Evolutionary conservation across 2,329 filamentous ascomycete species (phyloP), one percentile per base, ranked within the genome.

Genomic region (Huntiella moniliformis): DNA sequence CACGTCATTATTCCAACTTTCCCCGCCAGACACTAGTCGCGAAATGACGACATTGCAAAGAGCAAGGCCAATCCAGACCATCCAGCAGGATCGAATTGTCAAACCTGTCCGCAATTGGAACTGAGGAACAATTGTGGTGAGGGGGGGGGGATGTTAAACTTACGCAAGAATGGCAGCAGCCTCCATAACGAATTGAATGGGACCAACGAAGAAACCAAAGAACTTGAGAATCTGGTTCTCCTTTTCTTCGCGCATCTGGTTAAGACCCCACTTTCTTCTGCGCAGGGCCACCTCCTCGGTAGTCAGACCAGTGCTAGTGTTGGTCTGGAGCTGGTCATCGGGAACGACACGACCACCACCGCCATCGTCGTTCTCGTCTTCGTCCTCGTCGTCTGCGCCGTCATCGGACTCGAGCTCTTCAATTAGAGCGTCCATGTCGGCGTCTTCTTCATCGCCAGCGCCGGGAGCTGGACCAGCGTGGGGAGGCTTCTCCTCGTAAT

Each of bases 111-210:
- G n/a, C n/a, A n/a, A n/a, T n/a, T n/a, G n/a, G n/a, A n/a, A n/a
- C n/a, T n/a, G n/a, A n/a, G n/a, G n/a, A n/a, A n/a, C n/a, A 7
- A n/a, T 16, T 13, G 3, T 4, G 13, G 38, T 2, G 10, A 31
- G 3, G 22, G 38, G 8, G 18, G 11, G n/a, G 57, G 91, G 82
- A 63, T 82, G 64, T 36, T 92, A 74, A 75, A 82, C 82, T 51
- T 80, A 82, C 59, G 85, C 84, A 49, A 92, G 72, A 57, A 87
- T 68, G 54, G 81, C 81, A 51, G 83, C 82, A 63, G 75, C 71
- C 77, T 88, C 82, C 85, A 93, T 93, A 60, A 93, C 85, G 63
- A 88, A 88, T 61, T 92, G 85, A 54, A 93, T 88, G 17, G 86
- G 86, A 53, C 86, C 86, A 47, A 91, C 68, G 61, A 92, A 92